Evolutionary conservation across 2,329 filamentous ascomycete genomes (phyloP).

Genomic region (Ophiosphaerella herpotricha): DNA sequence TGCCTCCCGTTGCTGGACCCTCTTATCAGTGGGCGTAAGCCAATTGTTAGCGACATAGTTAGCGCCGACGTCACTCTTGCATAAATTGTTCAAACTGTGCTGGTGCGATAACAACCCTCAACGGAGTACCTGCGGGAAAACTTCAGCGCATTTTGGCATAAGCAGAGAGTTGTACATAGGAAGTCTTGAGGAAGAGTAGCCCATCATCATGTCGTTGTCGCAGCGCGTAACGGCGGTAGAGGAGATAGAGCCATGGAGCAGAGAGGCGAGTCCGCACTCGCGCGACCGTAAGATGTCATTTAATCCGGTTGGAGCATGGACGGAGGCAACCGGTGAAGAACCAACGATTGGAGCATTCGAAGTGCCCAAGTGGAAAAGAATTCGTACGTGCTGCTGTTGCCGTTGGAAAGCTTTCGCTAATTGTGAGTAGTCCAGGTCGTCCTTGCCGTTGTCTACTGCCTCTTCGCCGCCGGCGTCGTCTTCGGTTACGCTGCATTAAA

Average conservation of each 20-base stretch:
- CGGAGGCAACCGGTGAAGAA: conserved; percentile 46
- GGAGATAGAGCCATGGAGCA: conserved; percentile 48
- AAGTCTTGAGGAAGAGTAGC: background rate
- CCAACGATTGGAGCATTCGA: conserved; percentile 57
- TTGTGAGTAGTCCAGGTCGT: conserved; percentile 65
- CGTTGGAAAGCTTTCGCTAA: conserved; percentile 16
- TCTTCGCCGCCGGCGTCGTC: conserved; percentile 68
- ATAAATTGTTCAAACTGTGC: background rate
- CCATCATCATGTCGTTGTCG: conserved; percentile 47
- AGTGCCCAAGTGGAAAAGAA: conserved; percentile 57
- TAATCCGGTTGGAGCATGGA: conserved; percentile 55
- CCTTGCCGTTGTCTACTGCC: conserved; percentile 71
- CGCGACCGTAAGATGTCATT: conserved; percentile 55
- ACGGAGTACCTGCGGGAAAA: background rate
- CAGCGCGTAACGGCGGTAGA: conserved; percentile 48
- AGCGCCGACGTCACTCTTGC: conserved; percentile 17
- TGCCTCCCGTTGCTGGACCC: too few species aligned
- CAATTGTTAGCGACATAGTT: background rate
- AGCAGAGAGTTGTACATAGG: background rate
- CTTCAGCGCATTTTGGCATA: background rate
- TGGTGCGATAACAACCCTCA: background rate
- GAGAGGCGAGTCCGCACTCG: conserved; percentile 42
- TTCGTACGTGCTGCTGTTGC: conserved; percentile 48
- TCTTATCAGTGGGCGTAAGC: background rate
- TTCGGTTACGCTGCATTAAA: conserved; percentile 50